Evolutionary conservation across 2,329 filamentous ascomycete species (phyloP).

Genomic region (Aspergillus sp.): DNA sequence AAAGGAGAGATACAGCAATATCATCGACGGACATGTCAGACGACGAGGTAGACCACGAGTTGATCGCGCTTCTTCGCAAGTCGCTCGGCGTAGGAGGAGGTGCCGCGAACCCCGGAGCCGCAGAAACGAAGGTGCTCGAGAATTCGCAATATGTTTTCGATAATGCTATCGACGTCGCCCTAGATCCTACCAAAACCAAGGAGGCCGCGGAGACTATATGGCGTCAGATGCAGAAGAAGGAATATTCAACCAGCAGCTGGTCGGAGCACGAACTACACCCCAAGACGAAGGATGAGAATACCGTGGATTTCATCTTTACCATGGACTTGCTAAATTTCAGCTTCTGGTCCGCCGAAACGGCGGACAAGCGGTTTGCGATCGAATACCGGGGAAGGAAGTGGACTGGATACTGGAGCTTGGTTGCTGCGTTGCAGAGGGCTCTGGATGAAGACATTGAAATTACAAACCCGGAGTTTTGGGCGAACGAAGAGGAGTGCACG

Average conservation of each 20-base stretch:
- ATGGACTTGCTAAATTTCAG: constrained; percentile 98
- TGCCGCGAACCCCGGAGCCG: constrained; percentile 53
- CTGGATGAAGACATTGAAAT: constrained; percentile 89
- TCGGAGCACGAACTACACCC: constrained; percentile 87
- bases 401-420: constrained; percentile 95
- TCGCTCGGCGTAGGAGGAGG: constrained; percentile 66
- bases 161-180: constrained; percentile 87
- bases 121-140: constrained; percentile 79
- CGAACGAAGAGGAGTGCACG: constrained; percentile 71
- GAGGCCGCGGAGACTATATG: constrained; percentile 77
- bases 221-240: constrained; percentile 76
- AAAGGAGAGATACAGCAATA: not conserved
- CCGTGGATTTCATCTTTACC: constrained; percentile 90
- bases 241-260: constrained; percentile 82
- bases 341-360: constrained; percentile 79
- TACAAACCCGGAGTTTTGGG: constrained; percentile 85
- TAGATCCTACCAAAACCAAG: constrained; percentile 81
- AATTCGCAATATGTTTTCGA: constrained; percentile 84
- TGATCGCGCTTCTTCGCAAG: constrained; percentile 80
- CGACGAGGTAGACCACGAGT: constrained; percentile 85
- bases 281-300: constrained; percentile 72
- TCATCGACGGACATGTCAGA: constrained; percentile 69
- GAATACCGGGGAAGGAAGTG: constrained; percentile 77
- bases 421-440: constrained; percentile 81
- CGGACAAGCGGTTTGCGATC: constrained; percentile 75